Conservation (phyloP, 352 stramenopile species). For the Phytophthora ramorum region DNA sequence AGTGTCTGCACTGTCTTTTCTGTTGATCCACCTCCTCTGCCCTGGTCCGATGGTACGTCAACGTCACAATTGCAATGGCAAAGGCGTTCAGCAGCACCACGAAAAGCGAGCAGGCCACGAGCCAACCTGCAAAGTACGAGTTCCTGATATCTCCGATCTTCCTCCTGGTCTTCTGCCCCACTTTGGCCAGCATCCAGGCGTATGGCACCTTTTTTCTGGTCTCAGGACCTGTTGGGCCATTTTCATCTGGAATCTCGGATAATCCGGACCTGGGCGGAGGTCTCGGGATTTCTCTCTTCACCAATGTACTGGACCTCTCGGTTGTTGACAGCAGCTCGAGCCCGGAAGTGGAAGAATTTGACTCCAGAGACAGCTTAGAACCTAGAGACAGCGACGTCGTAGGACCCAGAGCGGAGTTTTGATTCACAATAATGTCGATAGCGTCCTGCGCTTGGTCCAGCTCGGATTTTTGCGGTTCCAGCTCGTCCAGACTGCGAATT, state of each 20-base stretch:
- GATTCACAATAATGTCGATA: constrained; percentile 12
- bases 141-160: constrained; percentile 61
- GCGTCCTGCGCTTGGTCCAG: constrained; percentile 8
- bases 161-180: constrained; percentile 34
- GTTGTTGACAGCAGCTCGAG: constrained; percentile 19
- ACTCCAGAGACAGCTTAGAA: constrained; percentile 7
- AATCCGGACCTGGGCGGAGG: constrained; percentile 12
- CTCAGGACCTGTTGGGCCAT: neutral
- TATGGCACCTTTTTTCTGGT: constrained; percentile 18
- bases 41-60: constrained; percentile 33
- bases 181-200: constrained; percentile 38
- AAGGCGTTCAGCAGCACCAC: constrained; percentile 55
- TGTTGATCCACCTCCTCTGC: constrained; percentile 14
- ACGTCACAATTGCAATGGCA: constrained; percentile 45
- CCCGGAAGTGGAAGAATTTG: constrained; percentile 13
- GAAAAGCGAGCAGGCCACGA: constrained; percentile 63
- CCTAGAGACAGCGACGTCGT: constrained; percentile 2
- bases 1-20: constrained; percentile 35
- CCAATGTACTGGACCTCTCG: constrained; percentile 11
- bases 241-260: constrained; percentile 9
- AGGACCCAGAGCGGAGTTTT: neutral
- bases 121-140: constrained; percentile 78
- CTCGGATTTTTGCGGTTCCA: constrained; percentile 19
- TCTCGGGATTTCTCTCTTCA: constrained; percentile 25
- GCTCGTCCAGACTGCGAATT: constrained; percentile 30